A percentile compares a stretch with the other conserved stretches of the same genome.
Conservation (phyloP, 495 filamentous ascomycete genomes). For the Bryoglossum gracile region DNA sequence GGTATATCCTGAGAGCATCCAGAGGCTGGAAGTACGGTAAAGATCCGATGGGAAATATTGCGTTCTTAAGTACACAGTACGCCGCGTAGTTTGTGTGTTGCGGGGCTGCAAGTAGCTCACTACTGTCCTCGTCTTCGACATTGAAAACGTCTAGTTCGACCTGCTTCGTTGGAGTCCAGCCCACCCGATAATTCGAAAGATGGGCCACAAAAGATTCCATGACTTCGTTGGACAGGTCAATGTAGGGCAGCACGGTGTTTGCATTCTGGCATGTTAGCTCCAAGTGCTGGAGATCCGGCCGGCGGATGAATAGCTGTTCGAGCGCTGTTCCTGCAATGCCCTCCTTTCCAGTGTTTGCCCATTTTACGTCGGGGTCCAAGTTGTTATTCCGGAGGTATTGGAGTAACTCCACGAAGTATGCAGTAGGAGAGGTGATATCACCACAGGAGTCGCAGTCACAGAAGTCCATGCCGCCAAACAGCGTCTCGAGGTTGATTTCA, state of each 20-base stretch:
- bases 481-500: conserved; percentile 9
- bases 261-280: conserved; percentile 31
- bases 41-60: not conserved
- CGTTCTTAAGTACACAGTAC: not conserved
- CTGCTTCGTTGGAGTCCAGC: not conserved
- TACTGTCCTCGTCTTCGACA: not conserved
- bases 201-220: conserved; percentile 28
- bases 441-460: conserved; percentile 23
- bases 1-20: not conserved
- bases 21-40: conserved; percentile 8
- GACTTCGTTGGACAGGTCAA: conserved; percentile 33
- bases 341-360: no score
- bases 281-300: conserved; percentile 27
- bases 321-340: not conserved
- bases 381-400: conserved; percentile 23
- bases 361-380: not conserved
- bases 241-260: conserved; percentile 28
- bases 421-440: conserved; percentile 19
- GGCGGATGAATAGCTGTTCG: conserved; percentile 18
- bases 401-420: conserved; percentile 29
- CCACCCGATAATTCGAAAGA: not conserved
- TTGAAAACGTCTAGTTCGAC: conserved; percentile 5
- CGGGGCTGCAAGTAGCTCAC: conserved; percentile 3
- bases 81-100: conserved; percentile 13
- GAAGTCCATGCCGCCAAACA: conserved; percentile 17